Evolutionary conservation across 805 yeast genomes (phyloP).

Genomic region (Pichia phayaonensis): DNA sequence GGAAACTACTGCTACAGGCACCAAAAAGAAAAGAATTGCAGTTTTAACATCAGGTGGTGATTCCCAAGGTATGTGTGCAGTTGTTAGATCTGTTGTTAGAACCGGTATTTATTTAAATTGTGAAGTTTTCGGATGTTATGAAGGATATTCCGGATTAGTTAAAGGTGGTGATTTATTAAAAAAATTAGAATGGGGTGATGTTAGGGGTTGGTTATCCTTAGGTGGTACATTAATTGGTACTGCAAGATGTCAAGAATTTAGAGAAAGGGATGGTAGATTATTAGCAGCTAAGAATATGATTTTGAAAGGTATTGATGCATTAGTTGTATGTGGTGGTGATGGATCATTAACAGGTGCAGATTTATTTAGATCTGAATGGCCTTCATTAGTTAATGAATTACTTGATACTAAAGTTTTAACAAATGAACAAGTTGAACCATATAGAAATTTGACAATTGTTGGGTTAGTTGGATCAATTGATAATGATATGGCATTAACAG

Average conservation of each 20-base stretch:
- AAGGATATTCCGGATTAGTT: slow-evolving; percentile 92
- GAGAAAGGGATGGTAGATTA: slow-evolving; percentile 78
- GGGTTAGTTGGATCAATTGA: slow-evolving; percentile 97
- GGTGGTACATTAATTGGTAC: slow-evolving; percentile 98
- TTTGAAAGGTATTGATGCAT: slow-evolving; percentile 83
- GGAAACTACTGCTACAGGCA: background rate
- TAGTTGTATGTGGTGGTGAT: slow-evolving; percentile 97
- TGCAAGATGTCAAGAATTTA: slow-evolving; percentile 83
- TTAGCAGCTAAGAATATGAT: slow-evolving; percentile 80
- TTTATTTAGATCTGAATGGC: slow-evolving; percentile 91
- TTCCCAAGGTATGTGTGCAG: slow-evolving; percentile 97
- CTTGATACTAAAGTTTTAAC: slow-evolving; percentile 49
- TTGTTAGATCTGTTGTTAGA: slow-evolving; percentile 91
- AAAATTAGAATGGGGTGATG: slow-evolving; percentile 88
- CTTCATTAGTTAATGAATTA: slow-evolving; percentile 71
- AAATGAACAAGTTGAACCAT: slow-evolving; percentile 47
- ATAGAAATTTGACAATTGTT: slow-evolving; percentile 72
- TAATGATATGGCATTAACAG: slow-evolving; percentile 96
- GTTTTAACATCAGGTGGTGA: slow-evolving; percentile 99
- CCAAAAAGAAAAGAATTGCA: slow-evolving; percentile 45
- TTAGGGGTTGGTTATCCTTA: slow-evolving; percentile 82
- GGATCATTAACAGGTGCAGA: slow-evolving; percentile 98
- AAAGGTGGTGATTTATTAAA: slow-evolving; percentile 71
- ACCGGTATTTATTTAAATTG: slow-evolving; percentile 84
- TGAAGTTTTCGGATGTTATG: slow-evolving; percentile 85